Evolutionary conservation across 2,329 filamentous ascomycete genomes (phyloP), one percentile per base, ranked within the genome.

Genomic region (Triangularia verruculosa): DNA sequence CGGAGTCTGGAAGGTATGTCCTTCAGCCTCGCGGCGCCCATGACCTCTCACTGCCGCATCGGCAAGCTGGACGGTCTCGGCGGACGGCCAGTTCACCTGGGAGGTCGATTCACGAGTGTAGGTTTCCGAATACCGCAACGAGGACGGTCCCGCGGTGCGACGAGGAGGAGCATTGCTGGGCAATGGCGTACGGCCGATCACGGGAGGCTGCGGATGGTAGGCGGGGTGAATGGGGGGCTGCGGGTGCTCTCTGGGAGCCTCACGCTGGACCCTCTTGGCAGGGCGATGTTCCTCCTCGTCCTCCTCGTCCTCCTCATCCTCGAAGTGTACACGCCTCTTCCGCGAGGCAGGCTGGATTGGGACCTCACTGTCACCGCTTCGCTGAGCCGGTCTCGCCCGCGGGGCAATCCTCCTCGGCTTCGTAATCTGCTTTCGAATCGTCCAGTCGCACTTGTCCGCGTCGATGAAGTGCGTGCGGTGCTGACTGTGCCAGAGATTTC

Each of bases 391-490:
- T 20, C n/a, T 47, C 6, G 39, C 5, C n/a, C 39, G n/a, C 9
- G n/a, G 39, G 9, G 39, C n/a, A n/a, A n/a, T 9, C 6, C n/a
- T 30, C 27, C 9, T 32, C 15, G 8, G 8, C 53, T 34, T 57
- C 34, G 55, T 24, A 1, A 9, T 2, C 20, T 11, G 56, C 17
- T 62, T 61, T n/a, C 53, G 59, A 8, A 32, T 9, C 11, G 25
- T 34, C 68, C 68, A 70, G 60, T 70, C 58, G 24, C 47, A 54
- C n/a, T 56, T 28, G 13, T 61, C 56, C n/a, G 61, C 55, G 20
- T 69, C 61, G 53, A 70, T 67, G 22, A 56, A 67, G 54, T 70
- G 68, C 13, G 11, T 32, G 25, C 25, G 13, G 22, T 67, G 57
- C 5, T 15, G 34, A 4, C 17, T 20, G 6, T 60, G 47, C 65